A percentile compares a stretch with the other conserved stretches of the same genome.
These are phyloP conservation scores for Tillandsia leiboldiana DNA, from an alignment of 176 grass and related monocot species.

Conservation along the genomic window DNA sequence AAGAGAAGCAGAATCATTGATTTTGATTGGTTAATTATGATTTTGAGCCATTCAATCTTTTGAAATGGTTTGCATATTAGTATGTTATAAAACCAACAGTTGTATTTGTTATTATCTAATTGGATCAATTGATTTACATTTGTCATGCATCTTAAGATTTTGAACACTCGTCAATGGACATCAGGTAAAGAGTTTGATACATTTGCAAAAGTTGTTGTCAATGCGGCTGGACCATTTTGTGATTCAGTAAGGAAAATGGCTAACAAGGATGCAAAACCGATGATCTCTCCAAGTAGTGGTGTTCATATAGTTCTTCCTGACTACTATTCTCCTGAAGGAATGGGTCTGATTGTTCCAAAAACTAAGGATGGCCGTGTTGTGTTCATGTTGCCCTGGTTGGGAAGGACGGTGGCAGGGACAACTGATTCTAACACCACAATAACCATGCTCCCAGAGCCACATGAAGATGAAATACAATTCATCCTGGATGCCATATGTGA, in stretches of 20 bases:
- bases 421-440: conserved; percentile 75
- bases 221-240: conserved; percentile 83
- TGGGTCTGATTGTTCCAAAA: conserved; percentile 95
- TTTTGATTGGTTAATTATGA: too few species aligned
- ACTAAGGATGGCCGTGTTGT: conserved; percentile 95
- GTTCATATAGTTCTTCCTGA: conserved; percentile 95
- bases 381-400: conserved; percentile 97
- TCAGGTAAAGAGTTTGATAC: conserved; percentile 73
- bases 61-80: too few species aligned
- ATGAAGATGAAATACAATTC: conserved; percentile 99
- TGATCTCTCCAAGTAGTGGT: conserved; percentile 81
- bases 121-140: not conserved
- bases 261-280: conserved; percentile 43
- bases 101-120: not conserved
- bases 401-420: conserved; percentile 71
- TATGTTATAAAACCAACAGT: too few species aligned
- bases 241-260: conserved; percentile 87
- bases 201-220: conserved; percentile 78
- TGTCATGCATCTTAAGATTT: too few species aligned
- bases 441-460: conserved; percentile 92
- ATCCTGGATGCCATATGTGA: conserved; percentile 89
- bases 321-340: conserved; percentile 89
- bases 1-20: too few species aligned
- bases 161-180: conserved; percentile 16
- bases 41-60: too few species aligned